A percentile compares a stretch with the other conserved stretches of the same genome.
Evolutionary conservation across 257 asterid genomes (phyloP).

Genomic region (Parsonsia alboflavescens): DNA sequence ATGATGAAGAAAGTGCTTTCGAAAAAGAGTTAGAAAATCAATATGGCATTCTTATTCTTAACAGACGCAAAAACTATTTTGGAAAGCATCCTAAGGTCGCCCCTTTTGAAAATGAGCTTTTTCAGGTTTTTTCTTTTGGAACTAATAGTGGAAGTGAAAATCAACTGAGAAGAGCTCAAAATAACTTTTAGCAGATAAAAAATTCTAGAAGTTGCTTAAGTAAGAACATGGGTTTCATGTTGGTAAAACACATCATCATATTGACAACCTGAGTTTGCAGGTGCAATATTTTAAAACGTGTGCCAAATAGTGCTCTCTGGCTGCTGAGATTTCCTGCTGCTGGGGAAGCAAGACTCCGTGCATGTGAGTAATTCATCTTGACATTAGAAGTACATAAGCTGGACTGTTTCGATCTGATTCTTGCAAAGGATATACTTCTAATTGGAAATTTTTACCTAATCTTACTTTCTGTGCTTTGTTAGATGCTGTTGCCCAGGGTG

Average conservation of each 20-base stretch:
- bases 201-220: not conserved
- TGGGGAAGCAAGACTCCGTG: slow-evolving; percentile 92
- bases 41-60: too few species aligned
- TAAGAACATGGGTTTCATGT: not conserved
- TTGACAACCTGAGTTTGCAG: slow-evolving; percentile 34
- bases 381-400: not conserved
- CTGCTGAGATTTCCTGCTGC: slow-evolving; percentile 97
- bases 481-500: slow-evolving; percentile 98
- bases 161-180: too few species aligned
- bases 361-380: slow-evolving; percentile 41
- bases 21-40: too few species aligned
- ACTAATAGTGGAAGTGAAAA: too few species aligned
- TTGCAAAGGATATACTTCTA: not conserved
- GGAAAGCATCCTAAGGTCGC: too few species aligned
- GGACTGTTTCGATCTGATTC: not conserved
- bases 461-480: slow-evolving; percentile 13
- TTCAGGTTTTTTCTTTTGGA: too few species aligned
- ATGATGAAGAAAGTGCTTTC: not conserved
- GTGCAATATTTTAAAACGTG: slow-evolving; percentile 98
- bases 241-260: slow-evolving; percentile 5
- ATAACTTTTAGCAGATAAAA: too few species aligned
- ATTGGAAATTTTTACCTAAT: slow-evolving; percentile 6
- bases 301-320: slow-evolving; percentile 97
- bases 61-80: too few species aligned
- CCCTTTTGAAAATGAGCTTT: too few species aligned